Evolutionary conservation across 768 basidiomycete species (phyloP).

Genomic region (Xerocomellus dryophilus): DNA sequence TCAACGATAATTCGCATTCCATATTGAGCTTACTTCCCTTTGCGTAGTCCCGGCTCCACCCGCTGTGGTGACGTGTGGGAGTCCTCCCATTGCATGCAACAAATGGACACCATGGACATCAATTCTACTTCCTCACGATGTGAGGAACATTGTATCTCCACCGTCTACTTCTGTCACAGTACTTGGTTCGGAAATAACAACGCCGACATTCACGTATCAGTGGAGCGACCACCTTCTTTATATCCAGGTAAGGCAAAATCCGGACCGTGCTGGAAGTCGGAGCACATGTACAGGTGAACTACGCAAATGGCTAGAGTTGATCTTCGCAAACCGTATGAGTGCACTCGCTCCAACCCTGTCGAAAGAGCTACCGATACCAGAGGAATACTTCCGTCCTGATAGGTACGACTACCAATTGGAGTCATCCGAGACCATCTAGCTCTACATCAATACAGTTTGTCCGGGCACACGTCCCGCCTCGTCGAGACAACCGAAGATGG

Average conservation of each 20-base stretch:
- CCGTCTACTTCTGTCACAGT: neutral
- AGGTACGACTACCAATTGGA: neutral
- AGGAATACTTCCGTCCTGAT: neutral
- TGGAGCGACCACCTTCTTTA: neutral
- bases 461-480: neutral
- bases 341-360: neutral
- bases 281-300: too few species aligned
- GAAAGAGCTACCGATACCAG: neutral
- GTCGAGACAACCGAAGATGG: neutral
- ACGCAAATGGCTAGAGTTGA: too few species aligned
- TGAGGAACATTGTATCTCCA: conserved; percentile 1
- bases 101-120: neutral
- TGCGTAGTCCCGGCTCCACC: too few species aligned
- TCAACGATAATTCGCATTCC: neutral
- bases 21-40: neutral
- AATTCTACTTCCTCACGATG: neutral
- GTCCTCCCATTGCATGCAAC: neutral
- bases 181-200: conserved; percentile 4
- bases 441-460: neutral
- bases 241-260: neutral
- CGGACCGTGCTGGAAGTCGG: neutral
- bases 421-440: neutral
- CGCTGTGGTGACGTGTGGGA: neutral
- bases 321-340: neutral
- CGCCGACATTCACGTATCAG: conserved; percentile 16